A percentile compares a stretch with the other conserved stretches of the same genome.
phyloP scores from a whole-genome alignment of 306 rosid genomes.

The Acmispon strigosus region DNA sequence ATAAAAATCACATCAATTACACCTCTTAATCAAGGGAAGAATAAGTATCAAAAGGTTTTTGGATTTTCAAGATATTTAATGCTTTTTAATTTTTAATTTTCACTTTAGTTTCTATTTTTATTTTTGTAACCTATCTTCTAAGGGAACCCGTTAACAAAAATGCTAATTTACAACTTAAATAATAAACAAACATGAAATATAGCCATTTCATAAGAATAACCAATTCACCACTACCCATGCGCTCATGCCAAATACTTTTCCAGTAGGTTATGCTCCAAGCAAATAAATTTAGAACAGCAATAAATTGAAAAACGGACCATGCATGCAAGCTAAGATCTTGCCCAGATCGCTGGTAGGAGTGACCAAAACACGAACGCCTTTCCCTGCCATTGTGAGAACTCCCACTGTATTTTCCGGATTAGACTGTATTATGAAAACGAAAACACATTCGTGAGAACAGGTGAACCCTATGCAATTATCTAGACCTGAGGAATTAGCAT shows the following conservation, averaged over 20 bases:
- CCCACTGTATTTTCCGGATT: slow-evolving; percentile 97
- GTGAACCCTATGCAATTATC: neutral
- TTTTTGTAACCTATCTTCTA: neutral
- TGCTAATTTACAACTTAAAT: neutral
- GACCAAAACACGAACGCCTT: slow-evolving; percentile 89
- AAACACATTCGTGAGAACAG: slow-evolving; percentile 11
- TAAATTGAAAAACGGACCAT: slow-evolving; percentile 42
- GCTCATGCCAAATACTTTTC: neutral
- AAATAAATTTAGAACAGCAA: neutral
- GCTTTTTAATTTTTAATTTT: neutral
- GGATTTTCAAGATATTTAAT: neutral
- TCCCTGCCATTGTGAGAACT: slow-evolving; percentile 95
- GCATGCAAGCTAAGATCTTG: slow-evolving; percentile 93
- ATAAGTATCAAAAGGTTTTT: neutral
- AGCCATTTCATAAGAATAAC: neutral
- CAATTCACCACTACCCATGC: neutral
- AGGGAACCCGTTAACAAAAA: neutral
- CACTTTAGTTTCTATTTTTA: neutral
- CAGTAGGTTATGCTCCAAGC: neutral
- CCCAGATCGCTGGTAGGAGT: slow-evolving; percentile 96
- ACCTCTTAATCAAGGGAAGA: neutral
- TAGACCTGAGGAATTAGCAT: neutral
- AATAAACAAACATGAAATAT: neutral
- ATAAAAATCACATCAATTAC: neutral
- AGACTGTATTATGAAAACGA: slow-evolving; percentile 45